A percentile compares a stretch with the other conserved stretches of the same genome.
Evolutionary conservation across 169 alveolate species (phyloP).

Genomic region (Plasmodium gallinaceum): DNA sequence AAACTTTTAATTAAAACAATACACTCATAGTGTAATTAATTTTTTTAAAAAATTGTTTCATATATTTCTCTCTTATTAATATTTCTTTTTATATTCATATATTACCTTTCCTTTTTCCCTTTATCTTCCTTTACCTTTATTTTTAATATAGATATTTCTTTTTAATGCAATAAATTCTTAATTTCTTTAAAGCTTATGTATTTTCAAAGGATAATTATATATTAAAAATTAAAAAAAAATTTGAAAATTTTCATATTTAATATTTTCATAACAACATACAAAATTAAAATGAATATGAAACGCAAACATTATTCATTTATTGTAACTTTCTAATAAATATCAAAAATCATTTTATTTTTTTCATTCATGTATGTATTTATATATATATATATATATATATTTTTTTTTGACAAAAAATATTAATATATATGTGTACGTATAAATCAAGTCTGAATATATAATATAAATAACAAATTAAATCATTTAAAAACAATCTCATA

Average conservation of each 20-base stretch:
- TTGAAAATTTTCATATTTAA: neutral
- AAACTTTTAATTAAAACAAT: neutral
- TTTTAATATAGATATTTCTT: slow-evolving; percentile 7
- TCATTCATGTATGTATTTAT: slow-evolving; percentile 9
- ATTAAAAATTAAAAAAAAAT: slow-evolving; percentile 8
- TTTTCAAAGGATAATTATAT: slow-evolving; percentile 13
- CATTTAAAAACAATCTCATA: slow-evolving; percentile 36
- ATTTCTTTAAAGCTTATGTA: slow-evolving; percentile 11
- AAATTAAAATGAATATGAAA: slow-evolving; percentile 17
- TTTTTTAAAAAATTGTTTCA: neutral
- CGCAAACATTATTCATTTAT: slow-evolving; percentile 12
- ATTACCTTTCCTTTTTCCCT: neutral
- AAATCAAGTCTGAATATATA: slow-evolving; percentile 17
- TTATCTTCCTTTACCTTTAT: neutral
- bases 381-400: slow-evolving; percentile 11
- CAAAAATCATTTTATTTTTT: slow-evolving; percentile 17
- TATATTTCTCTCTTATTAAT: neutral
- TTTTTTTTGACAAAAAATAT: neutral
- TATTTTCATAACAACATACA: slow-evolving; percentile 48
- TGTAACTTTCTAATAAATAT: neutral
- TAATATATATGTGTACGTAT: neutral
- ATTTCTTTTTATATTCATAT: neutral
- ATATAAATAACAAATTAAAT: slow-evolving; percentile 28
- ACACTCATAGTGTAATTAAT: slow-evolving; percentile 18
- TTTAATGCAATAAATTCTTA: neutral